Base-by-base conservation (phyloP, 2,329 filamentous ascomycete species). In the Claviceps purpurea region DNA sequence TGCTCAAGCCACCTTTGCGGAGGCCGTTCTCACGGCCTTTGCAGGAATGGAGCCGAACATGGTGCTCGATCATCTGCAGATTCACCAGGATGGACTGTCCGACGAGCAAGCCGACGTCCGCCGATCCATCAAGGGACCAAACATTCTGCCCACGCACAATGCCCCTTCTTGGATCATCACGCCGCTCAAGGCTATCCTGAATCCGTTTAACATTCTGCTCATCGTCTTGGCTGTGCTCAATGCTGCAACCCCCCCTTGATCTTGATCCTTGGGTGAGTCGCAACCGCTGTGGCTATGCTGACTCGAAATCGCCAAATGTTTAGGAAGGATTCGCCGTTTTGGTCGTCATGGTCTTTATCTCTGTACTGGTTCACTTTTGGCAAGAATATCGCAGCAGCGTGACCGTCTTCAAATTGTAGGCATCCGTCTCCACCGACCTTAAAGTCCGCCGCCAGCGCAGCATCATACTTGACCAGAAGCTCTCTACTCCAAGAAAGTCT, bases 311-410 rank as follows among this genome's bases (percentile, higher is more conserved):
- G 11, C 18, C 13, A 34, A 41, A 45, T 20, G 7, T 30, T 30
- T 30, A 57, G 57, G 54, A 55, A 14, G 50, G 54, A 20, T 58
- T 62, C 40, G 52, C 54, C 2, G 58, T 62, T 18, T 54, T 62
- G 26, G 54, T 61, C 38, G 50, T 59, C 52, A 62, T 62, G 60
- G 57, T 62, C 20, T 8, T 50, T 40, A 56, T 62, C 24, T 62
- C 61, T 5, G 56, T 59, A 24, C 11, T 52, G n/a, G 60, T 61
- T 7, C 59, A 60, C n/a, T 62, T 62, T 46, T 61, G 61, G 61
- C 61, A 62, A 34, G 61, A 62, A 26, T 61, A 62, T 26, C 56
- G 58, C 22, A 62, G 61, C 52, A 58, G 56, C 24, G 44, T 62
- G 4, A 57, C 59, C 14, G 57, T 62, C 42, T 61, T 60, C 40